Conservation (phyloP, 768 basidiomycete species). For the Kwoniella shandongensis region DNA sequence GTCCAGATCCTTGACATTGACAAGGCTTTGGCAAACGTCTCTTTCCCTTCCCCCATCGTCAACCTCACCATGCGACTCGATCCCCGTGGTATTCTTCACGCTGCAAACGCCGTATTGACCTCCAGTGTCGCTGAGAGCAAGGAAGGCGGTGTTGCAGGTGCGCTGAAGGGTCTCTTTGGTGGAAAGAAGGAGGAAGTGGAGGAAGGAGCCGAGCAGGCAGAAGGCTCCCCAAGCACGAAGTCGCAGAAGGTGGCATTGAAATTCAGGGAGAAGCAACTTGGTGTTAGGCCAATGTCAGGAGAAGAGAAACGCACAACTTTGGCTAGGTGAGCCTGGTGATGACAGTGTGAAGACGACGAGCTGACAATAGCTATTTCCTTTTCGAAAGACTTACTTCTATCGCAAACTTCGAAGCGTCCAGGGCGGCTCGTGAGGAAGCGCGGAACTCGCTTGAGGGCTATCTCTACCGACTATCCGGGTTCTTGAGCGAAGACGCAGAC, state of each 20-base stretch:
- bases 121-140: slow-evolving; percentile 59
- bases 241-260: slow-evolving; percentile 67
- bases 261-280: slow-evolving; percentile 64
- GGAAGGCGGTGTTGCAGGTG: slow-evolving; percentile 59
- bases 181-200: slow-evolving; percentile 54
- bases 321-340: slow-evolving; percentile 61
- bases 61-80: slow-evolving; percentile 80
- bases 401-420: slow-evolving; percentile 73
- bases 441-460: slow-evolving; percentile 88
- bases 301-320: slow-evolving; percentile 70
- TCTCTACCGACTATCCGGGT: slow-evolving; percentile 83
- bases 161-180: slow-evolving; percentile 84
- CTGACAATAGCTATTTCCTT: background rate
- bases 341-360: too few species aligned
- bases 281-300: slow-evolving; percentile 71
- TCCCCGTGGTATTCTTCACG: slow-evolving; percentile 80
- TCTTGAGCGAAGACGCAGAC: slow-evolving; percentile 66
- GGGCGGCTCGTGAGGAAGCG: slow-evolving; percentile 80
- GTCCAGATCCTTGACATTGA: slow-evolving; percentile 68
- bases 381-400: slow-evolving; percentile 81
- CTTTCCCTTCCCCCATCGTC: slow-evolving; percentile 78
- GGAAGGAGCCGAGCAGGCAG: slow-evolving; percentile 20
- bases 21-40: slow-evolving; percentile 77
- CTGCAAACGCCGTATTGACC: slow-evolving; percentile 73
- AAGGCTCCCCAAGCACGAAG: slow-evolving; percentile 23